Evolutionary conservation across 495 filamentous ascomycete species (phyloP).

Genomic region (Clohesyomyces aquaticus): DNA sequence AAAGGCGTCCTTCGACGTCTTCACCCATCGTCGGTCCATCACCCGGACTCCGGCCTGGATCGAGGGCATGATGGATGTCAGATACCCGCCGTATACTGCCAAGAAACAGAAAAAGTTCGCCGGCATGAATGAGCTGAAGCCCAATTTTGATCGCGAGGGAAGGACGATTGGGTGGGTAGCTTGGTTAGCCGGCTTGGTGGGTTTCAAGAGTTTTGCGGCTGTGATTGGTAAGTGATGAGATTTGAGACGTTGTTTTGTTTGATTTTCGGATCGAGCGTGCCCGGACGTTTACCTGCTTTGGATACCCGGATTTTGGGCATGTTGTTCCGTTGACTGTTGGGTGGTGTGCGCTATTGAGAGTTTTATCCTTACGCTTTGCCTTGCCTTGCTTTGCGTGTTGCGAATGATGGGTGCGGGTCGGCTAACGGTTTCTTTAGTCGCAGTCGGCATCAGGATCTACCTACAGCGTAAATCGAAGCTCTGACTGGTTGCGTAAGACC

Average conservation of each 20-base stretch:
- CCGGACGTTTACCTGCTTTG: no score
- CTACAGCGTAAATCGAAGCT: constrained; percentile 33
- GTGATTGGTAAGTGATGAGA: constrained; percentile 35
- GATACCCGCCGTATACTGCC: constrained; percentile 77
- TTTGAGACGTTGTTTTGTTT: not conserved
- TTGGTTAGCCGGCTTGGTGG: constrained; percentile 33
- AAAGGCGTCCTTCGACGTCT: constrained; percentile 79
- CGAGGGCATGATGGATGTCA: constrained; percentile 70
- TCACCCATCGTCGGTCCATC: constrained; percentile 75
- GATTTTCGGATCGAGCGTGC: no score
- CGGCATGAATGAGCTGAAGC: constrained; percentile 60
- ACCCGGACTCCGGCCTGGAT: constrained; percentile 80
- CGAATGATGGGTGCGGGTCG: not conserved
- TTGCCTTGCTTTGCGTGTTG: not conserved
- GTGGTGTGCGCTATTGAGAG: no score
- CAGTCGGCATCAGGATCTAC: constrained; percentile 30
- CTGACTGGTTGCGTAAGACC: not conserved
- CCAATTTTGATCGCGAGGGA: constrained; percentile 85
- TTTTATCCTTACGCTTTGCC: no score
- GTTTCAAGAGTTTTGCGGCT: constrained; percentile 29
- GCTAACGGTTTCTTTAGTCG: constrained; percentile 31
- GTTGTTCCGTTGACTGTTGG: no score
- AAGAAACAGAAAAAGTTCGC: constrained; percentile 64
- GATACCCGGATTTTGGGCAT: no score
- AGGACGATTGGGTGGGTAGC: constrained; percentile 44